Evolutionary conservation across 2,329 filamentous ascomycete genomes (phyloP).

Genomic region (Immersiporthe knoxdaviesiana): DNA sequence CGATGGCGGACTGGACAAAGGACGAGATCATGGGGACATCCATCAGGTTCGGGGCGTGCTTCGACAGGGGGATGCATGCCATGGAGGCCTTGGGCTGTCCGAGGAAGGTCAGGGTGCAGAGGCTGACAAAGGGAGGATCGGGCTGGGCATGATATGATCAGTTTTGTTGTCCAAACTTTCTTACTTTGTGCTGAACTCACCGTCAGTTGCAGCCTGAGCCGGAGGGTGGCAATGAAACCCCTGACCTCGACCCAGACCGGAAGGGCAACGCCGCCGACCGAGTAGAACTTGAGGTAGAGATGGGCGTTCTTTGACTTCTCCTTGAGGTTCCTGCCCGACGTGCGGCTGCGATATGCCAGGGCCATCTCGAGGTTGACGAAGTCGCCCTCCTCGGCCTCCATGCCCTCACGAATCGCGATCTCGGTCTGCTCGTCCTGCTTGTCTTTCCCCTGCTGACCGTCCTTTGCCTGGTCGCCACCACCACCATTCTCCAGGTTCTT

Average conservation of each 20-base stretch:
- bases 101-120: constrained; percentile 74
- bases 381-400: constrained; percentile 77
- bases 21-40: constrained; percentile 74
- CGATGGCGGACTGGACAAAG: constrained; percentile 75
- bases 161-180: not conserved
- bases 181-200: constrained; percentile 6
- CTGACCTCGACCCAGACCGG: constrained; percentile 76
- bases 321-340: constrained; percentile 61
- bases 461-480: constrained; percentile 38
- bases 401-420: constrained; percentile 54
- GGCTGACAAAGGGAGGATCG: constrained; percentile 76
- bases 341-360: constrained; percentile 71
- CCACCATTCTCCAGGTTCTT: constrained; percentile 41
- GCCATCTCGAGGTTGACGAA: constrained; percentile 78
- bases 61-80: constrained; percentile 71
- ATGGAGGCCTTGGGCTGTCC: constrained; percentile 75
- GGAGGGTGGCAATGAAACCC: constrained; percentile 71
- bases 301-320: constrained; percentile 73
- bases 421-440: constrained; percentile 44
- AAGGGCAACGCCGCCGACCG: constrained; percentile 57
- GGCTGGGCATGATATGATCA: constrained; percentile 43
- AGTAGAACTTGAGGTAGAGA: constrained; percentile 71
- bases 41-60: constrained; percentile 73
- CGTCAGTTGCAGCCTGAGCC: constrained; percentile 71
- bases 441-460: constrained; percentile 40